Base-by-base conservation (phyloP, 2,329 filamentous ascomycete genomes). In the Alternaria postmessia region DNA sequence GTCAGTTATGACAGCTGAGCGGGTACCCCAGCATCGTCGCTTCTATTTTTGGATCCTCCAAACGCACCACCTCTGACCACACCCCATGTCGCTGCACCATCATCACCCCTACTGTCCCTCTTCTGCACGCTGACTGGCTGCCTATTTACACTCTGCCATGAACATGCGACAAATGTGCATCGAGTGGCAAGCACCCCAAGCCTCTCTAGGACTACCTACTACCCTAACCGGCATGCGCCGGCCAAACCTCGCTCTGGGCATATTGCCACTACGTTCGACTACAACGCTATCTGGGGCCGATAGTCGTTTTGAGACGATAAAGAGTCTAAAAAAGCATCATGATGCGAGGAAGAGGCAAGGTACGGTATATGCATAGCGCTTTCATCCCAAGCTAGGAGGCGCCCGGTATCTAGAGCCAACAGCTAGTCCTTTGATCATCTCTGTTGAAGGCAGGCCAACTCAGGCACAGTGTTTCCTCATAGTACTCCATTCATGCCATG, bases 1-100 rank as follows among this genome's bases (percentile, higher is more conserved):
- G 51, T 43, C 54, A 64, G 62, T 67, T 71, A 71, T 53, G 63
- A 20, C 63, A 58, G 63, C 63, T 63, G 62, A 48, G 53, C 53
- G 34, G 48, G 30, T 47, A 59, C 63, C 59, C 53, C 52, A 34
- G 56, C 47, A 52, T 52, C 24, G 47, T 58, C 44, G 55, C 57
- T 44, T 60, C 67, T 68, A 69, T 67, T 67, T 57, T 68, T 65
- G 53, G 65, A 47, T 34, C 36, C 18, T 48, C 57, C 57, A 54
- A 49, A 59, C 54, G 42, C 59, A 61, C 57, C 58, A 28, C 39
- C 43, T 41, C 48, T 39, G 36, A 48, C 54, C 41, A 54, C 55
- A 22, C 28, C 59, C 62, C 63, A 59, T 61, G 61, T 59, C 58
- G 54, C 61, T 63, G 63, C 63, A 65, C 39, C 61, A 49, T 58